Percentiles rank a stretch among this genome's conserved stretches.
Conservation (phyloP, 2,329 filamentous ascomycete species). For the Alternaria metachromatica region DNA sequence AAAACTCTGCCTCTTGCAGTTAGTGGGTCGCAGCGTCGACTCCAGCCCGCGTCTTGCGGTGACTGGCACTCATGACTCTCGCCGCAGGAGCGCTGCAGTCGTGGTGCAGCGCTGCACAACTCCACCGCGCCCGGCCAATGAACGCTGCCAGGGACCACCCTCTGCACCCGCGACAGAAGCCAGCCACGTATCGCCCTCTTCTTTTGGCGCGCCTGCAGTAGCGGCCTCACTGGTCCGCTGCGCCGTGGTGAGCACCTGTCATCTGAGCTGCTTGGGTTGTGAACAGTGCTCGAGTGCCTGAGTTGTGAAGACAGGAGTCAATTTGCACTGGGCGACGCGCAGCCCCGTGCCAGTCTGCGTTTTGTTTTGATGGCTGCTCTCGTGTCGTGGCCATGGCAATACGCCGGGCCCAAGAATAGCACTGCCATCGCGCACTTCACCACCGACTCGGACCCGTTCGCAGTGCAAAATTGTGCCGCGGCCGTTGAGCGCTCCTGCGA, state of each 20-base stretch:
- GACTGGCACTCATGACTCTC: slow-evolving; percentile 30
- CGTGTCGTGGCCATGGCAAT: slow-evolving; percentile 3
- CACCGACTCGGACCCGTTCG: slow-evolving; percentile 17
- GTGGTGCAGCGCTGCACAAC: slow-evolving; percentile 41
- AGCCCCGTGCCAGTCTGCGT: not conserved
- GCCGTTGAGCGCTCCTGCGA: slow-evolving; percentile 27
- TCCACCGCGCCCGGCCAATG: slow-evolving; percentile 27
- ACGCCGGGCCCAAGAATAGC: slow-evolving; percentile 7
- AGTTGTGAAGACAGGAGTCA: slow-evolving; percentile 25
- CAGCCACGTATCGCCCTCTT: slow-evolving; percentile 36
- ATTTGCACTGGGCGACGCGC: not conserved
- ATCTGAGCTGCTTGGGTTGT: slow-evolving; percentile 3
- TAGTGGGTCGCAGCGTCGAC: slow-evolving; percentile 24
- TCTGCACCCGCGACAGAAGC: slow-evolving; percentile 28
- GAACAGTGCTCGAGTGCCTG: slow-evolving; percentile 6
- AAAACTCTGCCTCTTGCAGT: slow-evolving; percentile 29
- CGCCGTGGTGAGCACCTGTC: slow-evolving; percentile 12
- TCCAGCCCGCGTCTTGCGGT: slow-evolving; percentile 26
- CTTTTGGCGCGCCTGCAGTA: slow-evolving; percentile 21
- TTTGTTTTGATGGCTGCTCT: slow-evolving; percentile 7
- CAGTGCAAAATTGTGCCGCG: slow-evolving; percentile 32
- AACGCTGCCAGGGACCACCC: slow-evolving; percentile 32
- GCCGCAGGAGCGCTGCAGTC: slow-evolving; percentile 21
- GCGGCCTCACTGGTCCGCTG: slow-evolving; percentile 16
- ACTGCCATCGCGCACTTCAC: not conserved